Base-by-base conservation (phyloP, 1,284 basidiomycete species). In the Fomitopsis betulina region DNA sequence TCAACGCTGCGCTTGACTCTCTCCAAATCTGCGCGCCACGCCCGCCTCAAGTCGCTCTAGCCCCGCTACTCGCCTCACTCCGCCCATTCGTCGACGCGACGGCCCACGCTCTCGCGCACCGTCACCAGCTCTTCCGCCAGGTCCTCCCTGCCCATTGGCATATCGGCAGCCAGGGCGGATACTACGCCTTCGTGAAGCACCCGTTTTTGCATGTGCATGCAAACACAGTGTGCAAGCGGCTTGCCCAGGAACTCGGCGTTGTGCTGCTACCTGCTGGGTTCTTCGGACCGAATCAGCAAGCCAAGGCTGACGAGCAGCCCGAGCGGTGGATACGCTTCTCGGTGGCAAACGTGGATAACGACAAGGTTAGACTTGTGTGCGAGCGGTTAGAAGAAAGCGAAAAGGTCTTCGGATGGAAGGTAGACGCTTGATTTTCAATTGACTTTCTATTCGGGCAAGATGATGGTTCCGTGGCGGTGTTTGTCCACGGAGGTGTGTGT, bases 11-110 rank as follows among this genome's bases (percentile, higher is more conserved):
- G 47, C 68, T 72, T 13, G 94, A 96, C 72, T 91, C 87, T 64
- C 77, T 94, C 53, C 83, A 91, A 70, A 91, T 94, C 58, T 93
- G 92, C 65, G 78, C 91, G 0, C 87, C 91, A 15, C 81, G 87
- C 4, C 79, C 87, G 2, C 78, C 87, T 6, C 92, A 94, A 68
- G 70, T 84, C 10, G 89, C 87, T 0, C 77, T 93, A 9, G 79
- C 81, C 0, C 77, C 82, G 0, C 70, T 87, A 15, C 75, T 90
- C 0, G 74, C 80, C 0, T 57, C 70, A 0, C 77, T 92, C 5
- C 80, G 87, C 0, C 61, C 73, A 0, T 85, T 84, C 68, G 78
- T 94, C 39, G 69, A 68, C 17, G 70, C 71, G 7, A 81, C 80
- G 1, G 82, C 85, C 2, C 63, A 65, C 4, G 78, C 79, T 2